Conservation (phyloP, 2,329 filamentous ascomycete species). For the Gremmenia infestans region DNA sequence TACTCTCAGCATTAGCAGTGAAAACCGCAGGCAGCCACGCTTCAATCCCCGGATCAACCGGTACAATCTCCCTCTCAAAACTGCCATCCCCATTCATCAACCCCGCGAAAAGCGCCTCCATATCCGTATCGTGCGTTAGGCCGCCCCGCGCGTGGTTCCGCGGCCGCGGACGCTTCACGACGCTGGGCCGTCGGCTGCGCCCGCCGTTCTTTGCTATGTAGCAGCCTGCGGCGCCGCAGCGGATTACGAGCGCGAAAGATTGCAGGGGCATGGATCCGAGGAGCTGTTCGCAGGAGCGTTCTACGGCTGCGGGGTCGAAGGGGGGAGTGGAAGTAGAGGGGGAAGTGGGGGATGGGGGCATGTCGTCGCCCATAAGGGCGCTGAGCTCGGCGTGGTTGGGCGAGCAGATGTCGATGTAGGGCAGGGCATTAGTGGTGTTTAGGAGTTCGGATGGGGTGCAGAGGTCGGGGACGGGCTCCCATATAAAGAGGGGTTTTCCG, state of each 20-base stretch:
- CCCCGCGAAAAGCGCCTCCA: slow-evolving; percentile 57
- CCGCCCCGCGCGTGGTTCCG: slow-evolving; percentile 41
- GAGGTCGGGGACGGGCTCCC: slow-evolving; percentile 91
- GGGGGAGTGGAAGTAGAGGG: slow-evolving; percentile 33
- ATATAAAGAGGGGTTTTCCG: slow-evolving; percentile 70
- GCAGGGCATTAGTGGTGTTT: slow-evolving; percentile 58
- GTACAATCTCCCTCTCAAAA: slow-evolving; percentile 48
- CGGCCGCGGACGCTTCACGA: slow-evolving; percentile 19
- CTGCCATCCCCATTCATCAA: slow-evolving; percentile 50
- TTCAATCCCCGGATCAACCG: slow-evolving; percentile 47
- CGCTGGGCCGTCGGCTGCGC: slow-evolving; percentile 15
- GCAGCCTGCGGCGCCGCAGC: slow-evolving; percentile 69
- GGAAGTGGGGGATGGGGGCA: too few species aligned
- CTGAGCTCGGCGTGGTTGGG: slow-evolving; percentile 91
- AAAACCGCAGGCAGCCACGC: slow-evolving; percentile 69
- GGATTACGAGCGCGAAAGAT: slow-evolving; percentile 62
- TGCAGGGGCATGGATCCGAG: slow-evolving; percentile 60
- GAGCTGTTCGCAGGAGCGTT: slow-evolving; percentile 58
- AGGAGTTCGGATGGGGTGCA: slow-evolving; percentile 67
- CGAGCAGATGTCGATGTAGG: slow-evolving; percentile 57
- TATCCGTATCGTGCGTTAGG: slow-evolving; percentile 55
- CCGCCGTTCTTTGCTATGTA: slow-evolving; percentile 46
- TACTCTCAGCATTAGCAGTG: not conserved
- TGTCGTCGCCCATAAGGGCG: slow-evolving; percentile 64
- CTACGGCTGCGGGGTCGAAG: slow-evolving; percentile 47